phyloP scores from a whole-genome alignment of 2,329 filamentous ascomycete species.

The Colletotrichum aenigma region DNA sequence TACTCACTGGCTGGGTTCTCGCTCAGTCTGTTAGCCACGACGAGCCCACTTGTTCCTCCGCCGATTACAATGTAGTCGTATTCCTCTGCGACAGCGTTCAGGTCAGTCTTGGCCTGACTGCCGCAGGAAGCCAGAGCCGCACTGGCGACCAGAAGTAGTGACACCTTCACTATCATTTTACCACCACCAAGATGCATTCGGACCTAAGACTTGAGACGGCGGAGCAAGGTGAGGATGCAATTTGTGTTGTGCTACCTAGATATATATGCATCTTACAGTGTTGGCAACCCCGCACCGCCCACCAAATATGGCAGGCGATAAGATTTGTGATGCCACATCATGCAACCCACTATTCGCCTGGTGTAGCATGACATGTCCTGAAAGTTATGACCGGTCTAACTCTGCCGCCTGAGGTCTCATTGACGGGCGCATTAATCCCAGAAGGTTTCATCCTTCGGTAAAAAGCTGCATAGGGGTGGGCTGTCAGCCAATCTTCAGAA shows the following conservation, averaged over 20 bases:
- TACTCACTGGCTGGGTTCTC: constrained; percentile 30
- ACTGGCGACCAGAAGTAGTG: not conserved
- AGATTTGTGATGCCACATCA: not conserved
- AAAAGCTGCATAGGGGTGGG: not conserved
- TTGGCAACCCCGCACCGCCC: not conserved
- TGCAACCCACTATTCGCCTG: not conserved
- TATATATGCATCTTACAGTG: not conserved
- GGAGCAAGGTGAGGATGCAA: not conserved
- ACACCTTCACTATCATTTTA: not conserved
- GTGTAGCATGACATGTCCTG: not conserved
- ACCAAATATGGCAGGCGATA: not conserved
- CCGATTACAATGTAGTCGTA: constrained; percentile 37
- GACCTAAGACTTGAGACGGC: not conserved
- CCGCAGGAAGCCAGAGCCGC: not conserved
- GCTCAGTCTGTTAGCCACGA: constrained; percentile 39
- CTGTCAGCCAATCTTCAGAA: not conserved
- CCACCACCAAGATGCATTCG: not conserved
- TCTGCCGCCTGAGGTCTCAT: not conserved
- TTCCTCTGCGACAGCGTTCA: not conserved
- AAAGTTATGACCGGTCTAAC: not conserved
- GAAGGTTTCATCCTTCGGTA: not conserved
- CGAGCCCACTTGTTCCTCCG: constrained; percentile 39
- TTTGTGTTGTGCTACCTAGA: not conserved
- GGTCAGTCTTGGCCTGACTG: not conserved
- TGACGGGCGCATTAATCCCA: not conserved